Evolutionary conservation across 164 flowering plant species (phyloP), one percentile per base, ranked within the genome.

Genomic region (Piper betle): DNA sequence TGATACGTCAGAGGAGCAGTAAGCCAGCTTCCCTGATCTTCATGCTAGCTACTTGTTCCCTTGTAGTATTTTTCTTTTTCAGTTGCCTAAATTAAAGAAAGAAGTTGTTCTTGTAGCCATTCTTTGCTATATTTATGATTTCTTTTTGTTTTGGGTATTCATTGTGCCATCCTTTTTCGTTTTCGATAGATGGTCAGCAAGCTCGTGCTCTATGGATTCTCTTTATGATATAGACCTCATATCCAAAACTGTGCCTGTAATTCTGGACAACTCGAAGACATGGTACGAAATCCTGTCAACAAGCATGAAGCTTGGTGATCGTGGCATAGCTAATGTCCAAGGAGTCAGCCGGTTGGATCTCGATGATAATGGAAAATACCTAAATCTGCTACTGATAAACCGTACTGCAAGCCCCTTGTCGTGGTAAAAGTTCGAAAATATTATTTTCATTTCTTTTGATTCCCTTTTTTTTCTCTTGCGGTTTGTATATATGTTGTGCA

Each of bases 361-460:
- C 61, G 82, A 74, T 65, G 83, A 81, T 18, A 68, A 75, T 46
- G 71, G 58, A 55, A 74, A n/a, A 39, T 90, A 82, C 69, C 75
- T 84, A 41, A 85, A 81, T 72, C 73, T 86, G 62, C 74, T 93
- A 77, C 86, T 93, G 60, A 78, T 93, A 18, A 90, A 93, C 64
- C 84, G 97, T 72, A 90, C 99, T 59, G 97, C 99, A 50, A 93
- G 83, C 78, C 95, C 87, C 74, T 84, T 93, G 40, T 80, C 99
- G 61, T 93, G 99, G 99, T 84, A 84, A 66, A n/a, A 46, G 3
- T 46, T 6, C 50, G 3, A 9, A 10, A 6, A 10, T 10, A 46
- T 46, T 46, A 2, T 46, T 12, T 15, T 46, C 12, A 15, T 12
- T 2, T 6, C 50, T 3, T 46, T 46, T 46, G 10, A 10, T 15